Conservation (phyloP, 352 stramenopile genomes). For the Globisporangium parvum region DNA sequence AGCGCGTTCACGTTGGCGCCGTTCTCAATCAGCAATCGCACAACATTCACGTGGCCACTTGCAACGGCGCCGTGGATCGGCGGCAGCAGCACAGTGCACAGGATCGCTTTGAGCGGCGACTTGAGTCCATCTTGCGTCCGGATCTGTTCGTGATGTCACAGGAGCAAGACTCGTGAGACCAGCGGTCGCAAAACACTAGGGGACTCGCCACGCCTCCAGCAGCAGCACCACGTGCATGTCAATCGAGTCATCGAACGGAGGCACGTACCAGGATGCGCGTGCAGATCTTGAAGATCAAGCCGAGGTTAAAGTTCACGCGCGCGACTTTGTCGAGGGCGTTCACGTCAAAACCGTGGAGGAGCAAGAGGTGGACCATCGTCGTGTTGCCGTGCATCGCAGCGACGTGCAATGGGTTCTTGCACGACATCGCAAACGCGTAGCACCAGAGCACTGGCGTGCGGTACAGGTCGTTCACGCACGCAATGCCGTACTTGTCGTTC, state of each 20-base stretch:
- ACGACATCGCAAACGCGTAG: constrained; percentile 53
- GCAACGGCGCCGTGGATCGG: constrained; percentile 66
- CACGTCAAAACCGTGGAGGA: constrained; percentile 47
- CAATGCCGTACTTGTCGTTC: constrained; percentile 25
- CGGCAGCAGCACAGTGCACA: constrained; percentile 63
- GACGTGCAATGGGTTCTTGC: constrained; percentile 75
- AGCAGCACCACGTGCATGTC: no score
- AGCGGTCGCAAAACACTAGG: neutral
- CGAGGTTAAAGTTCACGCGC: constrained; percentile 76
- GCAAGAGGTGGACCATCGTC: constrained; percentile 49
- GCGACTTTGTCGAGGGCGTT: constrained; percentile 76
- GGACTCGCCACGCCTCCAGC: no score
- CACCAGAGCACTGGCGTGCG: constrained; percentile 49
- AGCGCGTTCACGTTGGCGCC: constrained; percentile 56
- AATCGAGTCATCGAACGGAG: neutral
- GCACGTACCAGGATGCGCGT: constrained; percentile 46
- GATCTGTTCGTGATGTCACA: constrained; percentile 18
- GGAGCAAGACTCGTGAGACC: neutral
- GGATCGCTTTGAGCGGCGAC: constrained; percentile 34
- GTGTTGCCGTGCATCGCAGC: constrained; percentile 51
- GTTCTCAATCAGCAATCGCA: constrained; percentile 50
- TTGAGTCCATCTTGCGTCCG: constrained; percentile 53
- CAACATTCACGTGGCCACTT: constrained; percentile 52
- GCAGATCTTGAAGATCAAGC: constrained; percentile 61
- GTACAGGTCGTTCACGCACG: constrained; percentile 36